phyloP scores from a whole-genome alignment of 2,329 filamentous ascomycete species.

The Calcarisporium arbuscula region DNA sequence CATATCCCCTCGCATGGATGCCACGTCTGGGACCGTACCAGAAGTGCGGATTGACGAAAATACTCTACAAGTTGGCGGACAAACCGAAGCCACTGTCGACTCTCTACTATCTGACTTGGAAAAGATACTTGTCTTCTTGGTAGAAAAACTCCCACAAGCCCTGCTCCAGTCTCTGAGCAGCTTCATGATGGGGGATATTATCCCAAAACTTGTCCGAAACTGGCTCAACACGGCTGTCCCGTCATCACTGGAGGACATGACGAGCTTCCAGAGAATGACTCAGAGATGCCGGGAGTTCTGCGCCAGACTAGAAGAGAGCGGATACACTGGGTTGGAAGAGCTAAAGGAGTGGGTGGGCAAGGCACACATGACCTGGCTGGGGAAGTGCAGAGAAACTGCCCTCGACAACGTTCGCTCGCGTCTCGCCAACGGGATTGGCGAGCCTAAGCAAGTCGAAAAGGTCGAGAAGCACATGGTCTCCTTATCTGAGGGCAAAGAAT shows the following conservation, averaged over 20 bases:
- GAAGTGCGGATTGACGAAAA: slow-evolving; percentile 36
- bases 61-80: slow-evolving; percentile 34
- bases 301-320: slow-evolving; percentile 50
- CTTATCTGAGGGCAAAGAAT: slow-evolving; percentile 56
- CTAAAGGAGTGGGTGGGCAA: slow-evolving; percentile 75
- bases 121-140: slow-evolving; percentile 44
- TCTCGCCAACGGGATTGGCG: slow-evolving; percentile 60
- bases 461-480: slow-evolving; percentile 78
- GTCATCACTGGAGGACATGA: slow-evolving; percentile 63
- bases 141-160: slow-evolving; percentile 44
- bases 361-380: slow-evolving; percentile 78
- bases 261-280: slow-evolving; percentile 65
- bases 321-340: slow-evolving; percentile 56
- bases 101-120: slow-evolving; percentile 49
- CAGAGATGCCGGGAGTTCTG: slow-evolving; percentile 59
- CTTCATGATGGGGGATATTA: slow-evolving; percentile 63
- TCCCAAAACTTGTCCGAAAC: slow-evolving; percentile 59
- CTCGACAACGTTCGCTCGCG: slow-evolving; percentile 68
- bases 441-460: slow-evolving; percentile 67
- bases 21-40: slow-evolving; percentile 25
- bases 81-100: slow-evolving; percentile 38
- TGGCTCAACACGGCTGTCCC: slow-evolving; percentile 78
- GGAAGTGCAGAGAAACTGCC: slow-evolving; percentile 72
- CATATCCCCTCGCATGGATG: slow-evolving; percentile 51
- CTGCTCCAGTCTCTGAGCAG: slow-evolving; percentile 56